A percentile compares a stretch with the other conserved stretches of the same genome.
Conservation (phyloP, 148 eudicot genomes). For the Limonium bicolor region DNA sequence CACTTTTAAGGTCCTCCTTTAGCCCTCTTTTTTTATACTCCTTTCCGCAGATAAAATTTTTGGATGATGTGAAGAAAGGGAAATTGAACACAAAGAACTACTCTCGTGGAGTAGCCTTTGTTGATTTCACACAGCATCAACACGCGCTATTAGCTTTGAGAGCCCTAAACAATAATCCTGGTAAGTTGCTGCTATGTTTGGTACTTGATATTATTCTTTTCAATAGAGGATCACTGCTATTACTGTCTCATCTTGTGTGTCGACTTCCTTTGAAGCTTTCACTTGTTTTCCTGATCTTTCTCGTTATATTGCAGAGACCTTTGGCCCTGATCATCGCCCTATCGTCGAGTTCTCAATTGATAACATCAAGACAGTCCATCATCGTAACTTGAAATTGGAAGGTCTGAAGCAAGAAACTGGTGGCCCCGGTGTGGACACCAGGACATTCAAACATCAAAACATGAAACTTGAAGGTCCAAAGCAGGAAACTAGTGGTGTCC, state of each 20-base stretch:
- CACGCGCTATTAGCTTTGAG: slow-evolving; percentile 94
- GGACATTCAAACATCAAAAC: too few relatives aligned
- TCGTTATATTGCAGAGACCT: slow-evolving; percentile 62
- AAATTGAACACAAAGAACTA: slow-evolving; percentile 32
- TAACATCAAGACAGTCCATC: slow-evolving; percentile 63
- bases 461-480: slow-evolving; percentile 22
- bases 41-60: slow-evolving; percentile 62
- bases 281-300: neutral
- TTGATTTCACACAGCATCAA: slow-evolving; percentile 86
- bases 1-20: neutral
- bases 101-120: slow-evolving; percentile 94
- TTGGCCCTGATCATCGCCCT: slow-evolving; percentile 82
- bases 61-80: slow-evolving; percentile 55
- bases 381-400: slow-evolving; percentile 25
- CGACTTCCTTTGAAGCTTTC: neutral
- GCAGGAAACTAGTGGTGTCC: slow-evolving; percentile 9
- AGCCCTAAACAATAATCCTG: slow-evolving; percentile 97
- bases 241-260: neutral
- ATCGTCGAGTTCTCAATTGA: slow-evolving; percentile 96
- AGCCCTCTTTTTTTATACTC: neutral
- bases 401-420: slow-evolving; percentile 16
- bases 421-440: too few relatives aligned
- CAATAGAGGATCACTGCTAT: slow-evolving; percentile 2
- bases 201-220: neutral
- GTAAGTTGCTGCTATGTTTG: slow-evolving; percentile 27